Base-by-base conservation (phyloP, 176 grass and related monocot genomes). In the Zea mays region DNA sequence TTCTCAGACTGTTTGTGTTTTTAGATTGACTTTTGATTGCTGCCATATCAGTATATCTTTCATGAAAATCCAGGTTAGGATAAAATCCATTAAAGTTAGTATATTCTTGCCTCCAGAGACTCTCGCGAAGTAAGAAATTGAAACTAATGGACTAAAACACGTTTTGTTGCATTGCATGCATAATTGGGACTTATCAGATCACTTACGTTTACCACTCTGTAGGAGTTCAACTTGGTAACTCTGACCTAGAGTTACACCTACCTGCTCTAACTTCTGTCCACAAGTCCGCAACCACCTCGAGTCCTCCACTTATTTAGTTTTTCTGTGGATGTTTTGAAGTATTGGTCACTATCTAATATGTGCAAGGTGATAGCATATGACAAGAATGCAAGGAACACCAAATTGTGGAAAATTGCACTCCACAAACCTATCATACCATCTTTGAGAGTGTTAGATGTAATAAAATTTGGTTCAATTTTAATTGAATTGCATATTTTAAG, bases 161-260 rank as follows among this genome's bases (percentile, higher is more conserved):
- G 5, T 67, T 40, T 67, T 50, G 59, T 52, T 82, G 8, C 43
- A 70, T 52, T 82, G 8, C 43, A 70, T 40, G 33, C 4, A 44
- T 59, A 69, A 59, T 66, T 38, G 27, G 41, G 9, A 15, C n/a
- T 21, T 57, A 66, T 58, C 3, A 57, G 6, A 43, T n/a, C 38
- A 20, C 9, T 20, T 67, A 67, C 20, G 39, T 20, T 67, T 19
- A 67, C 65, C 17, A 37, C 2, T 62, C 10, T 57, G 55, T 21
- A 5, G 11, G 60, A 62, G 11, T 37, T 37, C 1, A 6, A 36
- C 17, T 10, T 19, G 15, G 38, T 67, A 67, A 19, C 39, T 67
- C 0, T 42, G 38, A 67, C 64, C 2, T 19, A 4, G 38, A 4
- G 38, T 67, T 47, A 13, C 42, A 12, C n/a, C 19, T 69, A 47